Conservation (phyloP, 345 rosid species). For the Raphanus raphanistrum region DNA sequence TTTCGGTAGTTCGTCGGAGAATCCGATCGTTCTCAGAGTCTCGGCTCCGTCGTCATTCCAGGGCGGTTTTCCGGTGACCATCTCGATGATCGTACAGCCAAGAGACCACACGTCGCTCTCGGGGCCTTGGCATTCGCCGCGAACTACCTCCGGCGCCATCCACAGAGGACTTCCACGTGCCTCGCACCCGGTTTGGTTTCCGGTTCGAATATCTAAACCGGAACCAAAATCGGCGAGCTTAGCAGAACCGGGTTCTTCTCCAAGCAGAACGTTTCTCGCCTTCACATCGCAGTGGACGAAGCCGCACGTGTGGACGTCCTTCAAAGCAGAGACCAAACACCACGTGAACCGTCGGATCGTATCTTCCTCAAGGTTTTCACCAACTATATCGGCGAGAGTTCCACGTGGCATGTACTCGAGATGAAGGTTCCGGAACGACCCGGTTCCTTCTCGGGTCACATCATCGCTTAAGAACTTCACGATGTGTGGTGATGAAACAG, state of each 20-base stretch:
- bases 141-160: conserved; percentile 29
- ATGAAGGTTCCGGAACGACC: conserved; percentile 15
- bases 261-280: conserved; percentile 18
- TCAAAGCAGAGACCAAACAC: conserved; percentile 28
- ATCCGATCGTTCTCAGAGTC: conserved; percentile 6
- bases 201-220: background rate
- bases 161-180: conserved; percentile 27
- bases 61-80: conserved; percentile 22
- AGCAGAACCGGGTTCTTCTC: conserved; percentile 5
- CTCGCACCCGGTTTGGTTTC: background rate
- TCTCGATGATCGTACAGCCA: conserved; percentile 27
- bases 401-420: conserved; percentile 24
- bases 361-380: background rate
- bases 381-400: conserved; percentile 14
- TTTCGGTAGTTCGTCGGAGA: conserved; percentile 5
- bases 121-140: conserved; percentile 25
- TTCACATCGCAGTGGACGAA: conserved; percentile 25
- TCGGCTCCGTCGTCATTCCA: conserved; percentile 3
- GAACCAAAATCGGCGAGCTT: conserved; percentile 33
- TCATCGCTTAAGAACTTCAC: conserved; percentile 22
- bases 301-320: conserved; percentile 8
- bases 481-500: conserved; percentile 32
- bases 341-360: conserved; percentile 17
- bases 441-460: conserved; percentile 17
- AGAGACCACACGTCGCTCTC: conserved; percentile 33